phyloP scores from a whole-genome alignment of 2,329 filamentous ascomycete species.

The Verticillium nonalfalfae region DNA sequence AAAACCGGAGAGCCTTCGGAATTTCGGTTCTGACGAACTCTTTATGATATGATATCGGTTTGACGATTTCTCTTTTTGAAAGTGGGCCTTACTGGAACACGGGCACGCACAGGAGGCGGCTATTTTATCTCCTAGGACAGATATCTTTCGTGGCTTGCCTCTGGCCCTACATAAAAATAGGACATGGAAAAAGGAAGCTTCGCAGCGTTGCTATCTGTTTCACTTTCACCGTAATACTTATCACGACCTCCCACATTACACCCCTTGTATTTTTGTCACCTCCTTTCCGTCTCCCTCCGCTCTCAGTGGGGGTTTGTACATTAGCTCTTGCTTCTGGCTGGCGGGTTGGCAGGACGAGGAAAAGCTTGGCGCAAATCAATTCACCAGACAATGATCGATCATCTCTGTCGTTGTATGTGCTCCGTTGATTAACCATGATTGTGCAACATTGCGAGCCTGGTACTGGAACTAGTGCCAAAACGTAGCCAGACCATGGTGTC shows the following conservation, averaged over 20 bases:
- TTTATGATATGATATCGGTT: constrained; percentile 12
- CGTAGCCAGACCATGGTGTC: no score
- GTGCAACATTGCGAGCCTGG: no score
- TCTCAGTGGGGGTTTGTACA: constrained; percentile 27
- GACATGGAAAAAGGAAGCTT: constrained; percentile 4
- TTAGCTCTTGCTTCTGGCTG: constrained; percentile 22
- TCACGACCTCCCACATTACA: constrained; percentile 5
- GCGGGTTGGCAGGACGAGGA: constrained; percentile 18
- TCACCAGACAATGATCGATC: constrained; percentile 21
- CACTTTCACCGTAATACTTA: constrained; percentile 15
- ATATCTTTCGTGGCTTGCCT: neutral
- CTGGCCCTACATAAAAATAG: constrained; percentile 6
- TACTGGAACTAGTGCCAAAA: no score
- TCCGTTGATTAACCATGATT: neutral
- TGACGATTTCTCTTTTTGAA: constrained; percentile 12
- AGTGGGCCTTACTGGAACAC: constrained; percentile 10
- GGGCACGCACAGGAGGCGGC: constrained; percentile 7
- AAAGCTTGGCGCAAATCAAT: constrained; percentile 20
- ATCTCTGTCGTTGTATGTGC: neutral
- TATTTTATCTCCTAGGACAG: constrained; percentile 21
- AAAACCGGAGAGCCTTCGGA: constrained; percentile 16
- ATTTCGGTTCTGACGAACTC: neutral
- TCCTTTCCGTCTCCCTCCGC: constrained; percentile 18
- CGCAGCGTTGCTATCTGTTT: constrained; percentile 13
- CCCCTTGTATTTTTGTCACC: constrained; percentile 20